A percentile compares a stretch with the other conserved stretches of the same genome.
phyloP scores from a whole-genome alignment of 1,284 basidiomycete species.

The Cutaneotrichosporon sp. region DNA sequence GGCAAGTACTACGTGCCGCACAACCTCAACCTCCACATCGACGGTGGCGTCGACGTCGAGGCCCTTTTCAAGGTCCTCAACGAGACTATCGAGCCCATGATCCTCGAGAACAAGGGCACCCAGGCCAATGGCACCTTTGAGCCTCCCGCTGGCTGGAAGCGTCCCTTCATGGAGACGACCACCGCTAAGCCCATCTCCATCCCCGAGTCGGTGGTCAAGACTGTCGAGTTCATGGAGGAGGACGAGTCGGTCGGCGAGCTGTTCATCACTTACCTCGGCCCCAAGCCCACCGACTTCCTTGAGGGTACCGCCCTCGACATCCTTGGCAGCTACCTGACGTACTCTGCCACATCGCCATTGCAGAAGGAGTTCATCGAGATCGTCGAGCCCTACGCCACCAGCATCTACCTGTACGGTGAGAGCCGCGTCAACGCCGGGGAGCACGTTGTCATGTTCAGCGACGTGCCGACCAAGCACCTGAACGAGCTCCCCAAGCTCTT shows the following conservation, averaged over 20 bases:
- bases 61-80: constrained; percentile 70
- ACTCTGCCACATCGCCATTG: constrained; percentile 82
- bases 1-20: constrained; percentile 90
- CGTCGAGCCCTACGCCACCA: constrained; percentile 82
- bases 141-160: constrained; percentile 78
- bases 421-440: constrained; percentile 73
- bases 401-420: constrained; percentile 81
- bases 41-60: constrained; percentile 57
- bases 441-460: constrained; percentile 75
- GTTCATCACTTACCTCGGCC: constrained; percentile 76
- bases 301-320: constrained; percentile 83
- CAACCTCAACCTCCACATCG: constrained; percentile 62
- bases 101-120: constrained; percentile 56
- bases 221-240: constrained; percentile 94
- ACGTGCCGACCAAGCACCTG: constrained; percentile 79
- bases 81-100: constrained; percentile 74
- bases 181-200: constrained; percentile 68
- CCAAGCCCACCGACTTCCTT: constrained; percentile 70
- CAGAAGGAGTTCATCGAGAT: constrained; percentile 94
- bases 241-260: constrained; percentile 95
- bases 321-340: constrained; percentile 84
- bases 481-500: constrained; percentile 71
- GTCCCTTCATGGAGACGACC: constrained; percentile 89
- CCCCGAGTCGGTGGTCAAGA: constrained; percentile 58
- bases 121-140: background rate